Evolutionary conservation across 257 asterid species (phyloP).

Genomic region (Pogostemon cablin): DNA sequence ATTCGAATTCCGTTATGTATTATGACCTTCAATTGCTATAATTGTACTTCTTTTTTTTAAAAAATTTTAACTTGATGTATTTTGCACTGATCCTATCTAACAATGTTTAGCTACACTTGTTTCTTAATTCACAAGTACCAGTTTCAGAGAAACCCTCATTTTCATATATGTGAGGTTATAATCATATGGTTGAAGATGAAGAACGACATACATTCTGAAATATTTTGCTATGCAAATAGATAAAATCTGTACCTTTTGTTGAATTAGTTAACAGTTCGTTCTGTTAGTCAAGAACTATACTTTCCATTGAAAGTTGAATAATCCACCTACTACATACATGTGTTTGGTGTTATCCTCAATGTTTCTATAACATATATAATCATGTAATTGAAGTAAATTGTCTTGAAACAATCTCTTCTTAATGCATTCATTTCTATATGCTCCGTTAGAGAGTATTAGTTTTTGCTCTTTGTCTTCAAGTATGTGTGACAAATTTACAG

Average conservation of each 20-base stretch:
- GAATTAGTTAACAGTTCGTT: background rate
- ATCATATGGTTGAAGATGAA: too few species aligned
- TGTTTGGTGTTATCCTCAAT: background rate
- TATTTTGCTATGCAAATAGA: background rate
- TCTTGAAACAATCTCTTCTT: background rate
- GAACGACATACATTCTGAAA: too few species aligned
- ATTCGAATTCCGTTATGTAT: background rate
- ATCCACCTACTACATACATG: background rate
- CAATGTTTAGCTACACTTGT: background rate
- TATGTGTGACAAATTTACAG: constrained; percentile 84
- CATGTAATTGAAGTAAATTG: background rate
- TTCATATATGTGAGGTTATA: too few species aligned
- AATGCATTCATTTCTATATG: background rate
- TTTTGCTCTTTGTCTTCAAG: constrained; percentile 45
- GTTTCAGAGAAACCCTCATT: background rate
- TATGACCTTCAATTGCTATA: background rate
- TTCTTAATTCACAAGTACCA: background rate
- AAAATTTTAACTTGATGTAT: too few species aligned
- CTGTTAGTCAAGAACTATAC: background rate
- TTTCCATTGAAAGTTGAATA: background rate
- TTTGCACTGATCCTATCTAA: too few species aligned
- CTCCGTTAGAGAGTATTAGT: background rate
- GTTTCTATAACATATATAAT: background rate
- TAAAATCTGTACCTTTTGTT: background rate
- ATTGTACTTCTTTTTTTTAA: too few species aligned